phyloP scores from a whole-genome alignment of 2,329 filamentous ascomycete species.

The Aspergillus ibericus region DNA sequence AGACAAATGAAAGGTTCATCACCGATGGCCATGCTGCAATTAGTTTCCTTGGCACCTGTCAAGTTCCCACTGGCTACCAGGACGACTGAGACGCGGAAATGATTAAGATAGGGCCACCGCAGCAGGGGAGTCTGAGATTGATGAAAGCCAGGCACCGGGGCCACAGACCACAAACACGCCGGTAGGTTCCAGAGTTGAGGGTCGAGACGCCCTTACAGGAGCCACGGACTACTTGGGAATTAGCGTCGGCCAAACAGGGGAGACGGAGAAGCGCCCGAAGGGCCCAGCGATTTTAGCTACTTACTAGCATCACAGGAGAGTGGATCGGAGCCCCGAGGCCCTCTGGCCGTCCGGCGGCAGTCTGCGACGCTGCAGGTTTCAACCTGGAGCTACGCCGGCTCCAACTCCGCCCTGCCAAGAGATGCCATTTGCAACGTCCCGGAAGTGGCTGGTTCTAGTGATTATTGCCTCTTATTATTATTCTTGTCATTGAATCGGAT shows the following conservation, averaged over 20 bases:
- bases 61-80: constrained; percentile 11
- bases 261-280: constrained; percentile 9
- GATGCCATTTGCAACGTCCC: constrained; percentile 8
- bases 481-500: no score
- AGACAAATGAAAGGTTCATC: constrained; percentile 20
- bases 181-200: constrained; percentile 2
- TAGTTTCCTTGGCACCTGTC: constrained; percentile 19
- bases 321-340: constrained; percentile 6
- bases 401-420: constrained; percentile 21
- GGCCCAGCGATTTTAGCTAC: constrained; percentile 1
- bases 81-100: constrained; percentile 27
- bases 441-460: not conserved
- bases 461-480: not conserved
- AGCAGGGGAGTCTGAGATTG: constrained; percentile 28
- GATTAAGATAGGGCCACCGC: constrained; percentile 18
- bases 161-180: constrained; percentile 11
- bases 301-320: constrained; percentile 12
- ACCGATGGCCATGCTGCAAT: constrained; percentile 17
- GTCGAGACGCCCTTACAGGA: constrained; percentile 13
- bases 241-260: constrained; percentile 16
- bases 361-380: constrained; percentile 33
- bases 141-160: constrained; percentile 24
- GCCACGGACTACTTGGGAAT: constrained; percentile 12
- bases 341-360: constrained; percentile 25
- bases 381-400: constrained; percentile 17